phyloP scores from a whole-genome alignment of 2,329 filamentous ascomycete species.

The Botrytis tulipae region DNA sequence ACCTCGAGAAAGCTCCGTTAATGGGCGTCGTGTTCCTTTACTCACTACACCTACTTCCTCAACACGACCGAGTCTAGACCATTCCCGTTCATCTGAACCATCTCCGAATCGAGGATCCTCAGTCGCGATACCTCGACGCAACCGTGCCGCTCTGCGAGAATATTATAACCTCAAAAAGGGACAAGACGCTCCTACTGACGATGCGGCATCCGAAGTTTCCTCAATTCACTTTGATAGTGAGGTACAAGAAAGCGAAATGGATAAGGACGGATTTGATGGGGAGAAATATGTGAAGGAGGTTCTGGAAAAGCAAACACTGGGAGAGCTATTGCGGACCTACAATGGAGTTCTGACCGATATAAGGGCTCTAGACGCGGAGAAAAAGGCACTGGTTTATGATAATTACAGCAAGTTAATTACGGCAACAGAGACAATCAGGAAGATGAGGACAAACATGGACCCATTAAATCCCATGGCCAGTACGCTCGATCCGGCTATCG shows the following conservation, averaged over 20 bases:
- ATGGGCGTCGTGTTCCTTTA: conserved; percentile 56
- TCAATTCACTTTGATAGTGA: conserved; percentile 47
- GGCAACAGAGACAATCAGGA: conserved; percentile 94
- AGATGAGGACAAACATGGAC: conserved; percentile 82
- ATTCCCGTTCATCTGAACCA: conserved; percentile 56
- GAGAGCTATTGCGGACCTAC: conserved; percentile 69
- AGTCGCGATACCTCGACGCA: conserved; percentile 43
- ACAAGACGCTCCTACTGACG: conserved; percentile 27
- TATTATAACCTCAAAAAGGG: conserved; percentile 80
- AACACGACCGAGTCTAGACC: conserved; percentile 70
- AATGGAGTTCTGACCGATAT: conserved; percentile 76
- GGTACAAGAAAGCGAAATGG: conserved; percentile 68
- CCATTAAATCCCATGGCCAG: conserved; percentile 69
- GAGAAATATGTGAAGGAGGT: conserved; percentile 64
- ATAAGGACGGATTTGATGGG: conserved; percentile 69
- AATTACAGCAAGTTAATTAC: conserved; percentile 96
- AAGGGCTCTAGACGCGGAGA: conserved; percentile 86
- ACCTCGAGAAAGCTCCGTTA: conserved; percentile 57
- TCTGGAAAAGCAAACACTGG: conserved; percentile 61
- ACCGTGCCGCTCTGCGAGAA: conserved; percentile 84
- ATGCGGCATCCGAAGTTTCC: conserved; percentile 37
- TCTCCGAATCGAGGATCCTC: conserved; percentile 50
- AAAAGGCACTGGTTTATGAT: conserved; percentile 96
- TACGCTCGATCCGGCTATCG: conserved; percentile 70
- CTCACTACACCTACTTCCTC: conserved; percentile 70